phyloP scores from a whole-genome alignment of 1,284 basidiomycete genomes.

The Coriolopsis trogii region DNA sequence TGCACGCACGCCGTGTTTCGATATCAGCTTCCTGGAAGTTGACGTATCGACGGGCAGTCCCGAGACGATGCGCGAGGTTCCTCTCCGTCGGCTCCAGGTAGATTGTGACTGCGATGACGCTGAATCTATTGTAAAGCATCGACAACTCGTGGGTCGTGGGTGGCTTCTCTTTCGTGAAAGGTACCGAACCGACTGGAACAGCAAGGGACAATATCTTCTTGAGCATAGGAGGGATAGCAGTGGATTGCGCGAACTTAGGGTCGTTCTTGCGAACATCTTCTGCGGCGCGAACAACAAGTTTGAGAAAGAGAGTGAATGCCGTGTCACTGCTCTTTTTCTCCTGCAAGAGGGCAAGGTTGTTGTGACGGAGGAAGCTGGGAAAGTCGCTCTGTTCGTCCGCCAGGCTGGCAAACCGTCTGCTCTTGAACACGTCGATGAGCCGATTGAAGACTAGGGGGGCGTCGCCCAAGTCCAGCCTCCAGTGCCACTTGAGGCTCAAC shows the following conservation, averaged over 20 bases:
- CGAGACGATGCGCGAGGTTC: slow-evolving; percentile 56
- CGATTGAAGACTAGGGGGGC: slow-evolving; percentile 64
- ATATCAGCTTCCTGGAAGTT: slow-evolving; percentile 71
- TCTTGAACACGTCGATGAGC: slow-evolving; percentile 79
- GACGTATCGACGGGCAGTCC: slow-evolving; percentile 68
- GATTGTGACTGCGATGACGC: slow-evolving; percentile 76
- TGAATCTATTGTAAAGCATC: slow-evolving; percentile 87
- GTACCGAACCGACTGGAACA: slow-evolving; percentile 74
- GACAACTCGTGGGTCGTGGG: slow-evolving; percentile 67
- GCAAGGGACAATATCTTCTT: slow-evolving; percentile 81
- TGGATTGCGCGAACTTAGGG: slow-evolving; percentile 17
- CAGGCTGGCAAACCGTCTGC: slow-evolving; percentile 80
- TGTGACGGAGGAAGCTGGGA: slow-evolving; percentile 74
- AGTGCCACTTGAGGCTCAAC: slow-evolving; percentile 57
- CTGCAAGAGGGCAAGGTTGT: slow-evolving; percentile 58
- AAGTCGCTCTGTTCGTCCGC: slow-evolving; percentile 76
- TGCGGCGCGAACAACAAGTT: slow-evolving; percentile 68
- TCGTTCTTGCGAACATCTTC: slow-evolving; percentile 34
- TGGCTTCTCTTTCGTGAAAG: slow-evolving; percentile 59
- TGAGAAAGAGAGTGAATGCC: slow-evolving; percentile 81
- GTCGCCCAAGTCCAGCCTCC: slow-evolving; percentile 75
- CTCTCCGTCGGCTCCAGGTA: slow-evolving; percentile 65
- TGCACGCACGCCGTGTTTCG: slow-evolving; percentile 70
- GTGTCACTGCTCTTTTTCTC: slow-evolving; percentile 63
- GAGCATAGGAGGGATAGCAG: slow-evolving; percentile 45